Conservation (phyloP, 495 filamentous ascomycete genomes). For the Talaromyces borbonicus region DNA sequence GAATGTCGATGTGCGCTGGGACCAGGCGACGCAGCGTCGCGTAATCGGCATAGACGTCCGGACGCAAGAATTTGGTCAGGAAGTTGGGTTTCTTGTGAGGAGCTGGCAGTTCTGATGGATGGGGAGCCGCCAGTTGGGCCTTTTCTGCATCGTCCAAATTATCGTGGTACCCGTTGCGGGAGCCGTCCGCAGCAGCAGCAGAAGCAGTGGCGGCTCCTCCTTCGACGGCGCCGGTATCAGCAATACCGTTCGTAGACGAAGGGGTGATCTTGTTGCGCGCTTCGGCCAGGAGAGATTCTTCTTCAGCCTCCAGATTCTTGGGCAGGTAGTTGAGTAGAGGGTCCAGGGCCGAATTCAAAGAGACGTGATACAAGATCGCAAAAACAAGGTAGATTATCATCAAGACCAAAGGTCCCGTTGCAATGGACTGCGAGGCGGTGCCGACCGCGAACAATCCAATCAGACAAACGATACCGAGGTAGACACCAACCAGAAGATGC, state of each 20-base stretch:
- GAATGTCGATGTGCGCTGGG: slow-evolving; percentile 41
- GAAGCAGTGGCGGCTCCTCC: slow-evolving; percentile 17
- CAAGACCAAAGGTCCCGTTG: slow-evolving; percentile 66
- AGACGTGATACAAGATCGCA: slow-evolving; percentile 71
- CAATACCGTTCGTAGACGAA: slow-evolving; percentile 18
- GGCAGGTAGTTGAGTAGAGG: slow-evolving; percentile 80
- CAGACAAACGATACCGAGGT: slow-evolving; percentile 75
- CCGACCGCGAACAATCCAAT: slow-evolving; percentile 82
- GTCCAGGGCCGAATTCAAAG: slow-evolving; percentile 66
- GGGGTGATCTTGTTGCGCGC: slow-evolving; percentile 29
- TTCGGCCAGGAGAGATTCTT: slow-evolving; percentile 49
- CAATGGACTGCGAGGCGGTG: slow-evolving; percentile 43
- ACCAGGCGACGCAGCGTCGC: slow-evolving; percentile 59
- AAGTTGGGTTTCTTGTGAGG: slow-evolving; percentile 43
- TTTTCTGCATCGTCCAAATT: slow-evolving; percentile 29
- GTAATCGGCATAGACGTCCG: slow-evolving; percentile 69
- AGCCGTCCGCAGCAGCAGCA: too few relatives aligned
- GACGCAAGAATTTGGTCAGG: slow-evolving; percentile 64
- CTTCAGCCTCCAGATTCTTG: slow-evolving; percentile 50
- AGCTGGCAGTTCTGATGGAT: slow-evolving; percentile 11
- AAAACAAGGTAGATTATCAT: slow-evolving; percentile 78
- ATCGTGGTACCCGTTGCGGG: slow-evolving; percentile 19
- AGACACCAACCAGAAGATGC: slow-evolving; percentile 81
- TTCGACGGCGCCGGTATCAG: slow-evolving; percentile 16
- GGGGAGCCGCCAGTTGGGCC: slow-evolving; percentile 17